Conservation (phyloP, 805 yeast genomes). For the Suhomyces faveliae region DNA sequence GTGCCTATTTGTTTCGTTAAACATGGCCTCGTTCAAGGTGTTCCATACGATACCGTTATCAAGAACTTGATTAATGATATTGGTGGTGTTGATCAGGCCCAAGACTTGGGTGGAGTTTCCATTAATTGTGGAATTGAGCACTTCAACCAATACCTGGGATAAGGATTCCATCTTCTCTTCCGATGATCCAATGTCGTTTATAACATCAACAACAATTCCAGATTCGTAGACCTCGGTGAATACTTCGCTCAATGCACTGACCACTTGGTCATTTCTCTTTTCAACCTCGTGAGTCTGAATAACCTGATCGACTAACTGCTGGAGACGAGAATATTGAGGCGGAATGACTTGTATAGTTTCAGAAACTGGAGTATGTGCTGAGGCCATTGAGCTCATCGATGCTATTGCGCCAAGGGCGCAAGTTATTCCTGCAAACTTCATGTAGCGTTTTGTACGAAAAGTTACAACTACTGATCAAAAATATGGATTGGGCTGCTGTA, state of each 20-base stretch:
- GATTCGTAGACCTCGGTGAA: constrained; percentile 20
- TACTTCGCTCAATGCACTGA: constrained; percentile 4
- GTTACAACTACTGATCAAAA: neutral
- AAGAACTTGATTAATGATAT: constrained; percentile 19
- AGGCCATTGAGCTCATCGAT: neutral
- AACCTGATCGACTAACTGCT: neutral
- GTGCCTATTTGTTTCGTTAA: constrained; percentile 29
- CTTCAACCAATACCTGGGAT: constrained; percentile 18
- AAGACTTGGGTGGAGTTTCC: neutral
- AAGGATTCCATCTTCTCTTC: constrained; percentile 29
- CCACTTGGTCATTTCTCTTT: neutral
- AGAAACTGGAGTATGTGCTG: neutral
- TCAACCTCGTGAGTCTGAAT: neutral
- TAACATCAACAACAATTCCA: constrained; percentile 22
- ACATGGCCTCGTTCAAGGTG: constrained; percentile 24
- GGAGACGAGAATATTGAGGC: constrained; percentile 1
- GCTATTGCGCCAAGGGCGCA: constrained; percentile 1
- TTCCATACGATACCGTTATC: constrained; percentile 28
- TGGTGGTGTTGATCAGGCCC: constrained; percentile 19
- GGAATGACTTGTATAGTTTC: constrained; percentile 5
- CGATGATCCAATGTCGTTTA: constrained; percentile 31
- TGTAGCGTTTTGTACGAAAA: neutral
- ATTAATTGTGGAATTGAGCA: constrained; percentile 1
- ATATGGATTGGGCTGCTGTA: neutral
- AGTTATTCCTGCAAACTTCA: constrained; percentile 3